Base-by-base conservation (phyloP, 208 protist genomes). In the Leishmania mexicana region DNA sequence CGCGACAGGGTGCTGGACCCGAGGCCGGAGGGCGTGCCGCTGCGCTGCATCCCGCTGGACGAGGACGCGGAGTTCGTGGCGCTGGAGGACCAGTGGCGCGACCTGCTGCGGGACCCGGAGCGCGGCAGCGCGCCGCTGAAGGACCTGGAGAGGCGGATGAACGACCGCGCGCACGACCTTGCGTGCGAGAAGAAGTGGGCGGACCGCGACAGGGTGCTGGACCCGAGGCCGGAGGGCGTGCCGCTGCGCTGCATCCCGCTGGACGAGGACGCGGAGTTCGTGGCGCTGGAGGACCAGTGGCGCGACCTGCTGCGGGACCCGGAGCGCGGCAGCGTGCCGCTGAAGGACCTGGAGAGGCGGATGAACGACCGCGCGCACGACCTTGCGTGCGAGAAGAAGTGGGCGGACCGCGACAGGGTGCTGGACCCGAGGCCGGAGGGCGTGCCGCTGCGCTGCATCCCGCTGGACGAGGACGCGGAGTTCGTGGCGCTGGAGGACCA, bases 11-110 rank as follows among this genome's bases (percentile, higher is more conserved):
- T 90, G 70, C 81, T 93, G 35, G 86, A 88, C 49, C 71, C 73
- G 60, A 75, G 85, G 72, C 88, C 87, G 24, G 88, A 89, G 71
- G 88, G 88, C 60, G 94, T 93, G 51, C 83, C 83, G 28, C 79
- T 92, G 71, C 75, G 47, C 57, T 58, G 81, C 42, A 76, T 92
- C 13, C 49, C 62, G n/a, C 83, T 92, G 58, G 88, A 92, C 70
- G 77, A 85, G 17, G 86, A 90, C 68, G 35, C 68, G 40, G 79
- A 78, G 67, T 94, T 93, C 76, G 7, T 40, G 2, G 72, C 40
- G 57, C 67, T 87, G 53, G 87, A 88, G 78, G 51, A 84, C 21
- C 75, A 87, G 83, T 79, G 80, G 24, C 54, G 57, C 65, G 75
- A 2, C n/a, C 75, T 84, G 81, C 2, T 15, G 70, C 70, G 57